A percentile compares a stretch with the other conserved stretches of the same genome.
These are phyloP conservation scores for Zopfochytrium polystomum DNA, from an alignment of 371 early-diverging fungal species.

Conservation along the genomic window DNA sequence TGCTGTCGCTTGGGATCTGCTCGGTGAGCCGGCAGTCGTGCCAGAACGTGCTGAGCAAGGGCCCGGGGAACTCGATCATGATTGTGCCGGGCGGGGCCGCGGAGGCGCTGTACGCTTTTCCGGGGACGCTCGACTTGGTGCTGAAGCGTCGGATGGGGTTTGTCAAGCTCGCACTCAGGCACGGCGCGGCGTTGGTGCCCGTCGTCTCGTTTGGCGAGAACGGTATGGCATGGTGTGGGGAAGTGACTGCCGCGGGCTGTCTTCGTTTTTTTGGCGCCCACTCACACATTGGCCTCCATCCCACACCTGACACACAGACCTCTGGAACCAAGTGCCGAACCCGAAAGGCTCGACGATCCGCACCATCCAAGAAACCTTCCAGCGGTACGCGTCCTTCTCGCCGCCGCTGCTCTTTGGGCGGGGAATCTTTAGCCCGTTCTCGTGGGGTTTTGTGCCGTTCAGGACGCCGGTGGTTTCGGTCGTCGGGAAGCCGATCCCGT, in stretches of 20 bases:
- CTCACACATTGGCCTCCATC: no score
- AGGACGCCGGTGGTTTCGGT: no score
- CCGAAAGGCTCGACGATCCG: slow-evolving; percentile 35
- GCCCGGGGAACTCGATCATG: slow-evolving; percentile 65
- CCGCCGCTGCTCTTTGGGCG: slow-evolving; percentile 46
- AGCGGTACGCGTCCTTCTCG: slow-evolving; percentile 32
- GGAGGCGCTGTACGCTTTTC: slow-evolving; percentile 40
- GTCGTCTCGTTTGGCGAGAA: slow-evolving; percentile 54
- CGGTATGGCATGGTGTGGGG: no score
- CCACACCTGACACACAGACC: no score
- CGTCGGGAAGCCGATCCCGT: slow-evolving; percentile 48
- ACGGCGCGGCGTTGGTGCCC: slow-evolving; percentile 49
- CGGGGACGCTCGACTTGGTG: slow-evolving; percentile 40
- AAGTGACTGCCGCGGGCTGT: no score
- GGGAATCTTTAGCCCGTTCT: slow-evolving; percentile 40
- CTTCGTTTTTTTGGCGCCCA: no score
- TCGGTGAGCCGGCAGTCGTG: slow-evolving; percentile 74
- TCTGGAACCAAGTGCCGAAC: slow-evolving; percentile 50
- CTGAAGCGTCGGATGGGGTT: slow-evolving; percentile 45
- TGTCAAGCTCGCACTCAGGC: slow-evolving; percentile 39
- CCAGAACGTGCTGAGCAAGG: slow-evolving; percentile 66
- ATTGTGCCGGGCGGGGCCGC: slow-evolving; percentile 52
- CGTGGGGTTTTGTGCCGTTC: no score
- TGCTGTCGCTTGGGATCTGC: slow-evolving; percentile 65
- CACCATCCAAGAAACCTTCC: slow-evolving; percentile 33